A percentile compares a stretch with the other conserved stretches of the same genome.
Conservation (phyloP, 2,329 filamentous ascomycete species). For the Aspergillus texensis region DNA sequence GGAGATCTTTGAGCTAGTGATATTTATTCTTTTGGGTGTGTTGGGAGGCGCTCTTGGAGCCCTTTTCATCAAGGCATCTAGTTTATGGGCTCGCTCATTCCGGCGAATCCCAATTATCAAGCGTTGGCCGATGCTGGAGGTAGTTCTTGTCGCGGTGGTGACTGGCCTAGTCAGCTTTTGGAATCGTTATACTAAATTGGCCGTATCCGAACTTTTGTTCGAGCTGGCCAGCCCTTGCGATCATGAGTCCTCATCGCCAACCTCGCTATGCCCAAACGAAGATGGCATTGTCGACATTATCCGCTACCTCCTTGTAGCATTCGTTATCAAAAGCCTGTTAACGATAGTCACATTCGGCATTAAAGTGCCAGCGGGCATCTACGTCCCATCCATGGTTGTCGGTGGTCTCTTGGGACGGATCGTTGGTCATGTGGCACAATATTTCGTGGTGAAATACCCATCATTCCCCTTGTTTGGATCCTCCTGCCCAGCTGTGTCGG, state of each 20-base stretch:
- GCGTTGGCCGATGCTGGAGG: slow-evolving; percentile 79
- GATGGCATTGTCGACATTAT: slow-evolving; percentile 81
- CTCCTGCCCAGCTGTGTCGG: slow-evolving; percentile 66
- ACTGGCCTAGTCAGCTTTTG: slow-evolving; percentile 89
- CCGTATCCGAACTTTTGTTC: slow-evolving; percentile 86
- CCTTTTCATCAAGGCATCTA: slow-evolving; percentile 93
- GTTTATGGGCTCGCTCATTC: slow-evolving; percentile 86
- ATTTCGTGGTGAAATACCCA: slow-evolving; percentile 73
- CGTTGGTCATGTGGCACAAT: slow-evolving; percentile 83
- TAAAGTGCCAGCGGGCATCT: slow-evolving; percentile 95
- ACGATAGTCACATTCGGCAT: slow-evolving; percentile 94
- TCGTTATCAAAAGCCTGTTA: slow-evolving; percentile 85
- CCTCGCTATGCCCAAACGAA: slow-evolving; percentile 76
- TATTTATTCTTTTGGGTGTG: slow-evolving; percentile 83
- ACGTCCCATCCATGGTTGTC: slow-evolving; percentile 98
- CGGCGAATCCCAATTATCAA: slow-evolving; percentile 80
- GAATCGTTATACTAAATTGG: slow-evolving; percentile 86
- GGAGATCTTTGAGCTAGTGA: slow-evolving; percentile 86
- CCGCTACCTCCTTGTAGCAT: slow-evolving; percentile 70
- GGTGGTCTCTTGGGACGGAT: slow-evolving; percentile 88
- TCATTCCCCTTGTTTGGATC: slow-evolving; percentile 70
- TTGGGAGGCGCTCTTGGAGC: slow-evolving; percentile 84
- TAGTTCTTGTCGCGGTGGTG: slow-evolving; percentile 80
- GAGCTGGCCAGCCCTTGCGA: slow-evolving; percentile 90
- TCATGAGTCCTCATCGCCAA: slow-evolving; percentile 61